These are phyloP conservation scores for Candida stauntonica DNA, from an alignment of 805 yeast species.

Conservation along the genomic window DNA sequence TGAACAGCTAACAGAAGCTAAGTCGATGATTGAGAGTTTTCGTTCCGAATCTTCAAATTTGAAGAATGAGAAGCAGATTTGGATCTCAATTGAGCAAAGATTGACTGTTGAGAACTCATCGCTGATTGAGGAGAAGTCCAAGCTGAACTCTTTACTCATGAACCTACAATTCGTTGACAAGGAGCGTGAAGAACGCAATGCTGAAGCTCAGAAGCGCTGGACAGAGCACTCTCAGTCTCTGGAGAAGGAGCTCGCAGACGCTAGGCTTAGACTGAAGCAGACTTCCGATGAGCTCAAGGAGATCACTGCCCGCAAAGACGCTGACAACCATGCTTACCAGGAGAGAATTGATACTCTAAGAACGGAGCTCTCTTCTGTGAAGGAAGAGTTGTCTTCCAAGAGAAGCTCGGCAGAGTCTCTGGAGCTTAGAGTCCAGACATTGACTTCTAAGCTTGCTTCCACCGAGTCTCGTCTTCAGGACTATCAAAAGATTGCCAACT, in stretches of 20 bases:
- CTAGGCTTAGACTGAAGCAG: slow-evolving; percentile 44
- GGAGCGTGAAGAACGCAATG: slow-evolving; percentile 53
- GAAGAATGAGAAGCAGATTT: slow-evolving; percentile 49
- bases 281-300: slow-evolving; percentile 49
- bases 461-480: slow-evolving; percentile 29
- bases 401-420: slow-evolving; percentile 36
- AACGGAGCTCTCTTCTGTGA: slow-evolving; percentile 38
- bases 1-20: slow-evolving; percentile 54
- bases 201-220: slow-evolving; percentile 47
- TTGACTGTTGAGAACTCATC: slow-evolving; percentile 48
- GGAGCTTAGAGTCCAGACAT: slow-evolving; percentile 32
- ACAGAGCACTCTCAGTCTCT: slow-evolving; percentile 45
- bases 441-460: slow-evolving; percentile 29
- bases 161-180: slow-evolving; percentile 57
- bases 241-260: slow-evolving; percentile 39
- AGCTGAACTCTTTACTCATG: slow-evolving; percentile 51
- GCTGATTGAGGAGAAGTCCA: slow-evolving; percentile 53
- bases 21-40: slow-evolving; percentile 39
- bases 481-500: slow-evolving; percentile 26
- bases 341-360: slow-evolving; percentile 55
- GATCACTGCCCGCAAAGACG: slow-evolving; percentile 48
- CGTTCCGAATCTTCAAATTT: slow-evolving; percentile 44
- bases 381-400: slow-evolving; percentile 40
- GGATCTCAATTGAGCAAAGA: slow-evolving; percentile 45
- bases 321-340: slow-evolving; percentile 52